Conservation (phyloP, 139 green algal species). For the Coccomyxa sp. region DNA sequence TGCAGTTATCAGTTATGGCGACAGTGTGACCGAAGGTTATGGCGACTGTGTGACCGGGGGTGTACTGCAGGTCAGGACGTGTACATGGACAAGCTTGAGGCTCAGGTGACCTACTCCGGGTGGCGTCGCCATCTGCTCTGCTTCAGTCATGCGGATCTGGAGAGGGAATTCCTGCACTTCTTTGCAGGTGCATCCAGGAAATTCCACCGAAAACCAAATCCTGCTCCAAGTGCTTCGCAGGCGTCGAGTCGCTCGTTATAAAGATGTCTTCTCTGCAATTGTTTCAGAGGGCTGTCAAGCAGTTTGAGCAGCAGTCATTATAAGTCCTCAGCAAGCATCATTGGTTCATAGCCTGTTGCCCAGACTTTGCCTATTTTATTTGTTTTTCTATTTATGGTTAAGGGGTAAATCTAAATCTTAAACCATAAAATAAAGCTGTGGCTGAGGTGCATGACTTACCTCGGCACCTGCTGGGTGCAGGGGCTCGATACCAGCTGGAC, state of each 20-base stretch:
- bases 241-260: background rate
- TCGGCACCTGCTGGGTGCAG: background rate
- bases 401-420: no score
- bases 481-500: background rate
- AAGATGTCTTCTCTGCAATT: background rate
- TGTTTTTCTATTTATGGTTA: no score
- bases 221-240: background rate
- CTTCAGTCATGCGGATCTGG: background rate
- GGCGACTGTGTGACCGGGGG: background rate
- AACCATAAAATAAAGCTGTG: no score
- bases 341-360: background rate
- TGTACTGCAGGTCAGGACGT: background rate
- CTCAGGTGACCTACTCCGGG: background rate
- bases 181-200: background rate
- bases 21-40: background rate
- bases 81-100: background rate
- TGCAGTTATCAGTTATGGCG: background rate
- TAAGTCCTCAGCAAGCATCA: background rate
- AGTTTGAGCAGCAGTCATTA: background rate
- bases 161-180: background rate
- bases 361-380: background rate
- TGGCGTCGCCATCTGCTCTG: background rate
- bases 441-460: background rate
- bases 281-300: background rate
- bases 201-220: background rate